Conservation (phyloP, 176 grass and related monocot species). For the Ampelocalamus luodianensis region DNA sequence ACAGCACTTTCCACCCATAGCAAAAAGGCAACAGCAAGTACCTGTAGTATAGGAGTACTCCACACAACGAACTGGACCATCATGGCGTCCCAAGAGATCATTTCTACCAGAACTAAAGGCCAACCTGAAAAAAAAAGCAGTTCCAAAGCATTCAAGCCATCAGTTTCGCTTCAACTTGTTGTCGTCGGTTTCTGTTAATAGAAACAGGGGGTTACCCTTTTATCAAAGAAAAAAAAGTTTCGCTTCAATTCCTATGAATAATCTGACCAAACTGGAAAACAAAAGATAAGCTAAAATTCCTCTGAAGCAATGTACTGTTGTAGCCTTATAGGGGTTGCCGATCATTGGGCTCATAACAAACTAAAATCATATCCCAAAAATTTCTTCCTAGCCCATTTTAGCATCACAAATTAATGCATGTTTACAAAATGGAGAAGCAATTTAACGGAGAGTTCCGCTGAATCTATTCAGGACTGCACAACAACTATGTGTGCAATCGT, state of each 20-base stretch:
- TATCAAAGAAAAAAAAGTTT: too few species aligned
- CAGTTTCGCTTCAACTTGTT: constrained; percentile 21
- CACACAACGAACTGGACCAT: constrained; percentile 59
- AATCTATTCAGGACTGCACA: background rate
- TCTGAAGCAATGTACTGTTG: background rate
- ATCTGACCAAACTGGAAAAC: constrained; percentile 12
- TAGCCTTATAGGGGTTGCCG: background rate
- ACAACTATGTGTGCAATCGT: background rate
- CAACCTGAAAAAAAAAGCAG: constrained; percentile 54
- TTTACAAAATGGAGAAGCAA: background rate
- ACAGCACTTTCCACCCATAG: background rate
- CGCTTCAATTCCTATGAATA: constrained; percentile 4
- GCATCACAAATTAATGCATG: background rate
- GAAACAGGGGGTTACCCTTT: too few species aligned
- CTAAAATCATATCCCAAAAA: background rate
- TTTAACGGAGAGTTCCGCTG: background rate
- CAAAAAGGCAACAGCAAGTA: constrained; percentile 17
- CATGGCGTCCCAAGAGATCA: constrained; percentile 64
- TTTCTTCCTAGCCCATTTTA: background rate
- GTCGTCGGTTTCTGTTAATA: too few species aligned
- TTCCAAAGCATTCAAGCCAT: constrained; percentile 19
- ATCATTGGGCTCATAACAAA: background rate
- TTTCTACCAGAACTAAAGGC: constrained; percentile 49
- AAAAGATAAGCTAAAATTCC: background rate
- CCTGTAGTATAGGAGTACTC: constrained; percentile 65